Evolutionary conservation across 2,329 filamentous ascomycete species (phyloP).

Genomic region (Bimuria novae-zelandiae): DNA sequence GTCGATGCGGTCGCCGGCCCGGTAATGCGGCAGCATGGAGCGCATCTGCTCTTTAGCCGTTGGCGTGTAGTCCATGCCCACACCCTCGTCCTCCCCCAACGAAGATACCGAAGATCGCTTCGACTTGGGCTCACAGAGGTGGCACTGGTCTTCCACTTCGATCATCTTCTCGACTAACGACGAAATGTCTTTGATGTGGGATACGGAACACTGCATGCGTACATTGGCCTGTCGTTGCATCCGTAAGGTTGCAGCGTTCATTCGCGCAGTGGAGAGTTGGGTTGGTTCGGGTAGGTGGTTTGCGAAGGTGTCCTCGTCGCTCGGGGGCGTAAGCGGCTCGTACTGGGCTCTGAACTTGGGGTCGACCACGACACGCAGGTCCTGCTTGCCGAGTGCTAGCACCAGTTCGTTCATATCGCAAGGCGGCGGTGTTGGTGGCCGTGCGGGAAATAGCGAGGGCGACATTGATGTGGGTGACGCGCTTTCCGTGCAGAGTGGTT

Average conservation of each 20-base stretch:
- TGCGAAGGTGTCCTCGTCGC: slow-evolving; percentile 26
- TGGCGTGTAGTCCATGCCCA: slow-evolving; percentile 37
- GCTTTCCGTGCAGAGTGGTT: slow-evolving; percentile 32
- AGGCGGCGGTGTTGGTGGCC: slow-evolving; percentile 34
- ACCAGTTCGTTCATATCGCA: slow-evolving; percentile 44
- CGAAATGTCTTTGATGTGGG: slow-evolving; percentile 49
- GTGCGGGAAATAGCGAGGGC: slow-evolving; percentile 11
- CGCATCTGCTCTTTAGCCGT: slow-evolving; percentile 20
- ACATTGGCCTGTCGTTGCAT: slow-evolving; percentile 48
- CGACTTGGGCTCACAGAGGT: slow-evolving; percentile 26
- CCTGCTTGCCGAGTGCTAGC: slow-evolving; percentile 39
- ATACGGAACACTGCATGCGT: slow-evolving; percentile 47
- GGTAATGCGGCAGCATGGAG: slow-evolving; percentile 28
- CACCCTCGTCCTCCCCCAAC: slow-evolving; percentile 38
- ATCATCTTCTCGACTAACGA: slow-evolving; percentile 50
- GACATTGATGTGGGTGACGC: slow-evolving; percentile 39
- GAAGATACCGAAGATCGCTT: background rate
- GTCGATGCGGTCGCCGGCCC: slow-evolving; percentile 31
- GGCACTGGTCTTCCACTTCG: slow-evolving; percentile 49
- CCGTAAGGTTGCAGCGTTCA: slow-evolving; percentile 43
- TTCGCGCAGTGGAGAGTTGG: slow-evolving; percentile 27
- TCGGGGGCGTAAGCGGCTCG: slow-evolving; percentile 32
- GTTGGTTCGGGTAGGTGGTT: slow-evolving; percentile 12
- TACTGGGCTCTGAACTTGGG: slow-evolving; percentile 9
- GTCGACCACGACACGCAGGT: slow-evolving; percentile 33